phyloP scores from a whole-genome alignment of 2,329 filamentous ascomycete species.

The Aspergillus spinulosporus region DNA sequence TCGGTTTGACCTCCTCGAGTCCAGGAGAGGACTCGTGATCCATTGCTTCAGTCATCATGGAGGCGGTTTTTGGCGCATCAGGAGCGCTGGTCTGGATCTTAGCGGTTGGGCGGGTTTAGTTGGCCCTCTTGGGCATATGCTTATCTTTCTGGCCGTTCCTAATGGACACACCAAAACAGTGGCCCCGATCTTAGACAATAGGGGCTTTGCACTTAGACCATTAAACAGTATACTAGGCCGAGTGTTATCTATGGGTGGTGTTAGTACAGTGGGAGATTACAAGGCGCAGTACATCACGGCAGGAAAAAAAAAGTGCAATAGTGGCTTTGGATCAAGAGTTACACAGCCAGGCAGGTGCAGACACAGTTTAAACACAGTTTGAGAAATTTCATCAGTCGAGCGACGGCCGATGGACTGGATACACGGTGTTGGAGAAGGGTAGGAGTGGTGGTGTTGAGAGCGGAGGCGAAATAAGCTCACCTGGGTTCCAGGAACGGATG shows the following conservation, averaged over 20 bases:
- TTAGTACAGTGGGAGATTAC: conserved; percentile 6
- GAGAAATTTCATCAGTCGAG: background rate
- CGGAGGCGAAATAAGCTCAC: conserved; percentile 21
- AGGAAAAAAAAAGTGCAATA: background rate
- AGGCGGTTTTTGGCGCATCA: conserved; percentile 32
- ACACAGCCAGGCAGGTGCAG: background rate
- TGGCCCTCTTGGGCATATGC: conserved; percentile 1
- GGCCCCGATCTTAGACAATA: background rate
- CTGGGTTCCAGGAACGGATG: conserved; percentile 21
- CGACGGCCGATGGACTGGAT: background rate
- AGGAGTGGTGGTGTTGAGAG: background rate
- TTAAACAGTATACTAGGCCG: conserved; percentile 1
- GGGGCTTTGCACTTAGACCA: conserved; percentile 9
- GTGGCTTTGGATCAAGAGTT: background rate
- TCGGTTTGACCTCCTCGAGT: conserved; percentile 32
- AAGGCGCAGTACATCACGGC: background rate
- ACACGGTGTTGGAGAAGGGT: background rate
- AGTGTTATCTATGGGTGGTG: background rate
- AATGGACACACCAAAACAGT: conserved; percentile 10
- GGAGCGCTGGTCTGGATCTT: conserved; percentile 22
- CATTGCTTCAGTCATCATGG: conserved; percentile 42
- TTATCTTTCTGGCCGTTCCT: background rate
- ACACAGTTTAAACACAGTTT: background rate
- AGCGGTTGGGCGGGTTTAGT: conserved; percentile 4
- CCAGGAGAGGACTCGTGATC: conserved; percentile 41